phyloP scores from a whole-genome alignment of 2,329 filamentous ascomycete genomes.

The Penicillium sp. region DNA sequence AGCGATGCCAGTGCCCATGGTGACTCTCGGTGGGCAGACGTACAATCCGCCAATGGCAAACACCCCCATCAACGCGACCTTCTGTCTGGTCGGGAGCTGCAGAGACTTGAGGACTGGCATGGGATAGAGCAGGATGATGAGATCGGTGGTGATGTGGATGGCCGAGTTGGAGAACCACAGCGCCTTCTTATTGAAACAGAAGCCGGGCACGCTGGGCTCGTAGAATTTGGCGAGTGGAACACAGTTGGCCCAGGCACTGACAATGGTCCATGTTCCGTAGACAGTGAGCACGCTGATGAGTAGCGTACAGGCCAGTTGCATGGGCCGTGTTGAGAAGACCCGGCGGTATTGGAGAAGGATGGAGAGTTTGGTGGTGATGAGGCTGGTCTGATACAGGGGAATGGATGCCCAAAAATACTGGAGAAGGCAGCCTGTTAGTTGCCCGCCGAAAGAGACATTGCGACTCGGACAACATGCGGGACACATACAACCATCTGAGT shows the following conservation, averaged over 20 bases:
- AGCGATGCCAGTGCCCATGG: too few species aligned
- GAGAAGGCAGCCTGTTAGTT: background rate
- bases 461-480: background rate
- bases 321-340: slow-evolving; percentile 32
- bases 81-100: slow-evolving; percentile 41
- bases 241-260: slow-evolving; percentile 34
- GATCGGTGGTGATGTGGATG: slow-evolving; percentile 44
- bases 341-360: slow-evolving; percentile 38
- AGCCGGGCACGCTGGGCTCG: slow-evolving; percentile 24
- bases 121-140: slow-evolving; percentile 42
- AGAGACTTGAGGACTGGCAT: slow-evolving; percentile 44
- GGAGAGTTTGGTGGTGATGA: slow-evolving; percentile 36
- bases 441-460: background rate
- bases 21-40: too few species aligned
- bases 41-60: slow-evolving; percentile 46
- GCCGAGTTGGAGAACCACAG: slow-evolving; percentile 47
- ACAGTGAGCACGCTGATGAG: slow-evolving; percentile 36
- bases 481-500: slow-evolving; percentile 29
- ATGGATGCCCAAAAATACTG: slow-evolving; percentile 35
- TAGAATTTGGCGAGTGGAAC: slow-evolving; percentile 33
- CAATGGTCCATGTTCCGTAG: slow-evolving; percentile 32
- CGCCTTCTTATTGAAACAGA: slow-evolving; percentile 39
- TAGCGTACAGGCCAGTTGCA: slow-evolving; percentile 32
- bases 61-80: slow-evolving; percentile 40
- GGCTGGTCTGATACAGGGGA: slow-evolving; percentile 35